Percentiles rank a stretch among this genome's conserved stretches.
These are phyloP conservation scores for Nicotiana obtusifolia DNA, from an alignment of 257 asterid species.

Conservation along the genomic window DNA sequence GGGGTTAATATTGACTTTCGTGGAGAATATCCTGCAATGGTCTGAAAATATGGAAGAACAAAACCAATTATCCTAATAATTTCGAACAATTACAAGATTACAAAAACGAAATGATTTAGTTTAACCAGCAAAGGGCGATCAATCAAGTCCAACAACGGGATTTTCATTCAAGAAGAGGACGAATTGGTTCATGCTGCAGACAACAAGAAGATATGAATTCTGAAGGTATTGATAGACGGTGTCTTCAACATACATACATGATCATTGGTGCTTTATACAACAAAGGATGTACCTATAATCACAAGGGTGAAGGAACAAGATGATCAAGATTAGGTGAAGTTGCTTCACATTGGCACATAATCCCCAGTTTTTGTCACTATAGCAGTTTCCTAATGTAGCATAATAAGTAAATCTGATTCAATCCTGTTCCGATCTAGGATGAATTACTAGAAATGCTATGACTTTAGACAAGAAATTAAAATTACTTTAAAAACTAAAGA, in stretches of 20 bases:
- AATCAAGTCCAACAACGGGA: too few relatives aligned
- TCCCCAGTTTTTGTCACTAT: not conserved
- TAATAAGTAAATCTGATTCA: not conserved
- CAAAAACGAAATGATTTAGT: too few relatives aligned
- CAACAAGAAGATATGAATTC: not conserved
- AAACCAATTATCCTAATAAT: not conserved
- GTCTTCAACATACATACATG: not conserved
- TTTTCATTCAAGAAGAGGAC: constrained; percentile 1
- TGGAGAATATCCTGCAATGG: constrained; percentile 28
- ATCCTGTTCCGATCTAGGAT: not conserved
- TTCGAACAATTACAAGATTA: too few relatives aligned
- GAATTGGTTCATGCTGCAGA: not conserved
- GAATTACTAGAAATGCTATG: not conserved
- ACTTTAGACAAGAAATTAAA: not conserved
- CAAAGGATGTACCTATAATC: not conserved
- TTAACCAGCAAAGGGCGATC: too few relatives aligned
- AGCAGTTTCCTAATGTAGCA: not conserved
- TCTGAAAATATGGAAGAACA: constrained; percentile 25
- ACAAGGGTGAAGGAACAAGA: not conserved
- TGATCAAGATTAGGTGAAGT: not conserved
- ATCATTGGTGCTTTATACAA: not conserved
- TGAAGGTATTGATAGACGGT: not conserved
- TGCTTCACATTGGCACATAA: not conserved
- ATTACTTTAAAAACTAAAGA: not conserved
- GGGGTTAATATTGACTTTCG: constrained; percentile 23